Percentiles rank a stretch among this genome's conserved stretches.
Evolutionary conservation across 306 rosid species (phyloP).

Genomic region (Vigna mungo): DNA sequence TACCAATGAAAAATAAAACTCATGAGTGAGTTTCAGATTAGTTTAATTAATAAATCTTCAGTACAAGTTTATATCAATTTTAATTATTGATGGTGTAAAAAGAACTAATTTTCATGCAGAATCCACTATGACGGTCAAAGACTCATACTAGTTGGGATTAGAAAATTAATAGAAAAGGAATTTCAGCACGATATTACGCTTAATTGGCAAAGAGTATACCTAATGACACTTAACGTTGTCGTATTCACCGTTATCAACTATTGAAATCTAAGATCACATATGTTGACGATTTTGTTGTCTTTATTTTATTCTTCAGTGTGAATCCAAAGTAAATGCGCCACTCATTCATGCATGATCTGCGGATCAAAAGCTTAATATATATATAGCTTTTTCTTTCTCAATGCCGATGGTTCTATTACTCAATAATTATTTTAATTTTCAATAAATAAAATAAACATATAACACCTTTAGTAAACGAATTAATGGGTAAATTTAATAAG

Average conservation of each 20-base stretch:
- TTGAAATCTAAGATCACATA: background rate
- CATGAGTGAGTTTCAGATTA: no score
- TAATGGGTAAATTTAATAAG: no score
- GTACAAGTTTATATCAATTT: no score
- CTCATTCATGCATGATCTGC: constrained; percentile 25
- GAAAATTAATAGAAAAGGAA: background rate
- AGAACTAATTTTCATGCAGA: background rate
- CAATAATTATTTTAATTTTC: no score
- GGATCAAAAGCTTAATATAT: constrained; percentile 24
- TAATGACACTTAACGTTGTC: background rate
- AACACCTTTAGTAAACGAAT: no score
- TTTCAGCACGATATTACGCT: background rate
- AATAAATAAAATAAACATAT: no score
- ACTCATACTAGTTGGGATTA: background rate
- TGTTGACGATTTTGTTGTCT: background rate
- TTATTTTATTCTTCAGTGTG: background rate
- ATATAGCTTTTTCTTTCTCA: background rate
- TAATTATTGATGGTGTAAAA: background rate
- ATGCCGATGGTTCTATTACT: no score
- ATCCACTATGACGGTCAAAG: background rate
- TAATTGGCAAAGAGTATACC: background rate
- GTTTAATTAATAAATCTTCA: no score
- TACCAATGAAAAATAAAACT: no score
- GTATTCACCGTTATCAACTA: background rate
- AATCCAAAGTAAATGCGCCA: constrained; percentile 21